Evolutionary conservation across 208 protist species (phyloP).

Genomic region (Crithidia bombi): DNA sequence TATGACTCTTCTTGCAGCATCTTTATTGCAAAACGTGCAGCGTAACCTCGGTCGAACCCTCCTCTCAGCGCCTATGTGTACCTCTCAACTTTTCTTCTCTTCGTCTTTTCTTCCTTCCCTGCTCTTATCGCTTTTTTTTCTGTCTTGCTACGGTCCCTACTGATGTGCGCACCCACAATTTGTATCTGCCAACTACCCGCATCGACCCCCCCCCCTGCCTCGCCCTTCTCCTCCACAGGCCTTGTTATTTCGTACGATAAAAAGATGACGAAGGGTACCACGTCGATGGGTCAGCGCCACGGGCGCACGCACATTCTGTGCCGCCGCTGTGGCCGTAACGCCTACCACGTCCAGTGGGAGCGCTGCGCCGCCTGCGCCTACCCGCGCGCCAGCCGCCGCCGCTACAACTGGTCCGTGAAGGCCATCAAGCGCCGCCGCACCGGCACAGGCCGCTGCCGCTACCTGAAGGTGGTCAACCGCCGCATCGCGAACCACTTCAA

Average conservation of each 20-base stretch:
- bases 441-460: slow-evolving; percentile 98
- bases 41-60: not conserved
- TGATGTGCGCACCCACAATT: too few species aligned
- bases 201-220: too few species aligned
- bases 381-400: slow-evolving; percentile 95
- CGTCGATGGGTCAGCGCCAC: slow-evolving; percentile 90
- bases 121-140: not conserved
- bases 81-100: not conserved
- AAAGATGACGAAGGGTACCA: slow-evolving; percentile 92
- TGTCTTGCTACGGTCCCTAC: too few species aligned
- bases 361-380: slow-evolving; percentile 98
- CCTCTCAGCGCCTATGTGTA: not conserved
- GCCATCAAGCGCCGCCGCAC: slow-evolving; percentile 97
- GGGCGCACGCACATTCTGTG: slow-evolving; percentile 97
- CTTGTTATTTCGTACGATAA: slow-evolving; percentile 24
- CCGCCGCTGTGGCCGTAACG: slow-evolving; percentile 96
- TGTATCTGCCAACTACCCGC: too few species aligned
- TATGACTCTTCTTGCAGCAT: too few species aligned
- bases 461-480: slow-evolving; percentile 97
- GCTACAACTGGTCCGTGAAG: slow-evolving; percentile 98
- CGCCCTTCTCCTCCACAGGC: slow-evolving; percentile 7
- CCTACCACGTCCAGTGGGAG: slow-evolving; percentile 98
- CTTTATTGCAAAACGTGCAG: too few species aligned
- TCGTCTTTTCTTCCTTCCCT: not conserved
- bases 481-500: slow-evolving; percentile 98